These are phyloP conservation scores for Beta macrorhiza DNA, from an alignment of 179 eudicot genomes.

Conservation along the genomic window DNA sequence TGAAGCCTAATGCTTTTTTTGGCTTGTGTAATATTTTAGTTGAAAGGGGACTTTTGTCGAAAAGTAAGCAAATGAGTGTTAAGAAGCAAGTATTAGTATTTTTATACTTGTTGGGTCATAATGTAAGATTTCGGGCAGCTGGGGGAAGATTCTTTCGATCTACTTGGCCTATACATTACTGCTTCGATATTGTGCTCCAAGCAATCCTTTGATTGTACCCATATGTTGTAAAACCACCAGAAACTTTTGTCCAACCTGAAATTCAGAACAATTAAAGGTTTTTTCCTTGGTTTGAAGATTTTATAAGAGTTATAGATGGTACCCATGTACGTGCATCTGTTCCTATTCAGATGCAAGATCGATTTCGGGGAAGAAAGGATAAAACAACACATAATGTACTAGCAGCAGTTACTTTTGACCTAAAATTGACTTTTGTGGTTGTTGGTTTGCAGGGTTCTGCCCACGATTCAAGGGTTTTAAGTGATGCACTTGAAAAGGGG, in stretches of 20 bases:
- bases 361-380: slow-evolving; percentile 11
- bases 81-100: too few relatives aligned
- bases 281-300: too few relatives aligned
- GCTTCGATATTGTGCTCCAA: not conserved
- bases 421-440: slow-evolving; percentile 7
- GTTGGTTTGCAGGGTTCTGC: slow-evolving; percentile 3
- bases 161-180: not conserved
- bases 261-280: too few relatives aligned
- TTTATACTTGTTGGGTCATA: too few relatives aligned
- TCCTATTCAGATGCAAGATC: not conserved
- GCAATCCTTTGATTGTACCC: not conserved
- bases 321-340: too few relatives aligned
- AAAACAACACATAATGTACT: slow-evolving; percentile 12
- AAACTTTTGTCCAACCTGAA: not conserved
- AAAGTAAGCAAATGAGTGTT: too few relatives aligned
- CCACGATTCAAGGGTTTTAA: not conserved
- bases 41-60: too few relatives aligned
- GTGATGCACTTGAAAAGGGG: not conserved
- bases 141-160: too few relatives aligned
- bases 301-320: too few relatives aligned
- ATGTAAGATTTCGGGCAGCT: too few relatives aligned
- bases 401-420: not conserved
- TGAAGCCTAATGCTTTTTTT: slow-evolving; percentile 1
- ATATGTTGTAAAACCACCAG: not conserved
- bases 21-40: not conserved